A percentile compares a stretch with the other conserved stretches of the same genome.
These are phyloP conservation scores for Centella asiatica DNA, from an alignment of 129 eudicot species.

Conservation along the genomic window DNA sequence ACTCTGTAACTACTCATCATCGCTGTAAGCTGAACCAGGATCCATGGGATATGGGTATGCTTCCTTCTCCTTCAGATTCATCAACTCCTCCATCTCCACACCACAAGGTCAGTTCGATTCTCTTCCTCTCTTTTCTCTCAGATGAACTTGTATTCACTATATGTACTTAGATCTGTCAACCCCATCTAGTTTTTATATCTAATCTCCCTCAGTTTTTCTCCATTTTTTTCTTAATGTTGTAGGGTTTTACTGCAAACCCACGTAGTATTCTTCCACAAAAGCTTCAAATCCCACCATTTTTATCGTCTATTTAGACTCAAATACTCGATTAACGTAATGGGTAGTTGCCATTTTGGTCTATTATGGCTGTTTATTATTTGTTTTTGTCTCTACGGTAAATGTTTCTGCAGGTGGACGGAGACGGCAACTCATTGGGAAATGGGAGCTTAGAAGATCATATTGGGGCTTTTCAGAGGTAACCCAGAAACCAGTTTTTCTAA, in stretches of 20 bases:
- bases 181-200: not conserved
- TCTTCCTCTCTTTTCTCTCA: not conserved
- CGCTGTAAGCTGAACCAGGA: slow-evolving; percentile 27
- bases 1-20: not conserved
- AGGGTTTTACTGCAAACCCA: slow-evolving; percentile 4
- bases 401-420: slow-evolving; percentile 3
- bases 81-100: slow-evolving; percentile 1
- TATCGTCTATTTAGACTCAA: not conserved
- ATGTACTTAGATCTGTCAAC: not conserved
- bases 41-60: slow-evolving; percentile 34
- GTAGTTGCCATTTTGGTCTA: not conserved
- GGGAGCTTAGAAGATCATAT: slow-evolving; percentile 3
- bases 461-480: slow-evolving; percentile 5
- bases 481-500: not conserved
- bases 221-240: not conserved
- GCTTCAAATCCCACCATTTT: slow-evolving; percentile 5
- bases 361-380: not conserved
- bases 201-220: not conserved
- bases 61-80: slow-evolving; percentile 3
- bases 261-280: not conserved
- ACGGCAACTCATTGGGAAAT: not conserved
- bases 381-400: not conserved
- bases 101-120: not conserved
- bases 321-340: not conserved
- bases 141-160: not conserved